Base-by-base conservation (phyloP, 306 rosid genomes). In the Elaeagnus macrophylla region DNA sequence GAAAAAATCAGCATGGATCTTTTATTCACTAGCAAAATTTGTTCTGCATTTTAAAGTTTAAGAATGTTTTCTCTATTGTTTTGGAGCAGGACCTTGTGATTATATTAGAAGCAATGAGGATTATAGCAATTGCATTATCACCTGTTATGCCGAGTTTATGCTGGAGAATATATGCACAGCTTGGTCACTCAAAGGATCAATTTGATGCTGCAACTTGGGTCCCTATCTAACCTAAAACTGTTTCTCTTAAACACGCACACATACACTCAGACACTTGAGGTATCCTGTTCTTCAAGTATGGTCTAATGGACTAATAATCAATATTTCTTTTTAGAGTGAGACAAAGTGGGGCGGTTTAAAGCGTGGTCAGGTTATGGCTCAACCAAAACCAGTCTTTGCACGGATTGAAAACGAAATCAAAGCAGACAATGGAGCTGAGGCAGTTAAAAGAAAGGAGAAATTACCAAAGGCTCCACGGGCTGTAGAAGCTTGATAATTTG, bases 321-420 rank as follows among this genome's bases (percentile, higher is more conserved):
- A 57, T 60, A 65, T 72, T 60, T 63, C 37, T 11, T 59, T 75
- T 73, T 62, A 84, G 97, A 66, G 69, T 10, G 96, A 84, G 72
- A 86, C 93, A 56, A 39, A 59, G 60, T 91, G 97, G 97, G 97
- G 97, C 43, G 96, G 89, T 49, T 82, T 91, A 20, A 82, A 72
- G 70, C 80, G 81, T 54, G 97, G 93, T 39, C 93, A 82, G 68
- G 82, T 86, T 44, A 80, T 84, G 96, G 89, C 85, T 61, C 75
- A 77, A 61, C 95, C 97, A 32, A 68, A 78, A 46, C 97, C 96
- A 18, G 64, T 86, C 37, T 86, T 91, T 73, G 88, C 81, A 6
- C 76, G 83, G 82, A 84, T 91, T 78, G 96, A 87, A 77, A 79
- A 57, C 62, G 76, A 37, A 72, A 64, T 70, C 32, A 95, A 78